Base-by-base conservation (phyloP, 331 rosid genomes). In the Spiraea crenata region DNA sequence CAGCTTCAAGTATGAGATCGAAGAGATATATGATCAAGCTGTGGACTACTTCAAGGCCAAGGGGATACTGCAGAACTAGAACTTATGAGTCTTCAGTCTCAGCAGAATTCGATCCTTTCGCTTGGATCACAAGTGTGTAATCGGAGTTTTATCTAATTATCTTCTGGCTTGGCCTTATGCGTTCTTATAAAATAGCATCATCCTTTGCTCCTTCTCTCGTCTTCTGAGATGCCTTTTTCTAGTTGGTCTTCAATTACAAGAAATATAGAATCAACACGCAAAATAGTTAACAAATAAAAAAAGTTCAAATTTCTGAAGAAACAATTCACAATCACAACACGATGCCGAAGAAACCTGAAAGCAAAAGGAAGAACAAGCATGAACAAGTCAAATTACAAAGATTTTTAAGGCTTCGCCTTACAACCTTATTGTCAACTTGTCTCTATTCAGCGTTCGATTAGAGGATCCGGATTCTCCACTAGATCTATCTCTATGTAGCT, bases 41-140 rank as follows among this genome's bases (percentile, higher is more conserved):
- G 77, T 89, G 72, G 96, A 82, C 73, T 92, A 84, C 79, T 69
- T 92, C 65, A 89, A 84, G 84, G 77, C 85, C 16, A 79, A 89
- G 49, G 93, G 90, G 61, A 9, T 72, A 47, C 82, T 91, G 25
- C 40, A 84, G 79, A 79, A 73, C 35, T 87, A 75, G 74, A 51
- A 52, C 73, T 55, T 38, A 39, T 65, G 14, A 44, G 76, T 63
- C 11, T 42, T 42, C 35, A 5, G 37, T 19, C 13, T 1, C 20
- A 49, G 7, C 44, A 35, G 5, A 7, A 39, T 20, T 37, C 52
- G 65, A 55, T 62, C 65, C 7, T 69, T 57, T 44, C 35, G 17
- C 48, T 34, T 42, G 57, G 52, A 67, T 58, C 74, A 57, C 9
- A 56, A 19, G 44, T 70, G 37, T 17, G 14, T 25, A 15, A 35